Evolutionary conservation across 768 basidiomycete genomes (phyloP), one percentile per base, ranked within the genome.

Genomic region (Leccinum imitatum): DNA sequence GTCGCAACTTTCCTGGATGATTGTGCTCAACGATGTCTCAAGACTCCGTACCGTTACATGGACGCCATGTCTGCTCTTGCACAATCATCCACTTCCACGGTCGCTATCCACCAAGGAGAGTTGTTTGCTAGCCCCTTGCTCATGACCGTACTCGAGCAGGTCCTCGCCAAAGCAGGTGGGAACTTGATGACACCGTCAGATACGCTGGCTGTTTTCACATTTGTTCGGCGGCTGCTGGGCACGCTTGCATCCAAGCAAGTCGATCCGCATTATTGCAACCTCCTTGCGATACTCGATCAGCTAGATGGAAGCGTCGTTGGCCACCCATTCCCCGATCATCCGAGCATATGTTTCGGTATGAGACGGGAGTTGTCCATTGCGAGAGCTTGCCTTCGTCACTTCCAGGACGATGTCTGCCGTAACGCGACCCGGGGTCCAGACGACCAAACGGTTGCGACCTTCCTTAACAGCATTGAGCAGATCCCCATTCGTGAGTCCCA

Each of bases 1-100:
- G 82, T 87, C 27, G 75, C 89, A 17, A 59, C 73, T 0, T 94
- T 97, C 75, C 66, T 97, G 11, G 95, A 98, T 63, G 93, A 95
- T 54, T 96, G 93, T 67, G 79, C 90, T 3, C 87, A 89, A 59
- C 81, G 91, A 17, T 94, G 89, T 65, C 69, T 88, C 63, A 93
- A 90, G 72, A 89, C 88, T 2, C 91, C 93, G 0, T 91, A 94
- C 70, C 82, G 85, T 30, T 98, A 96, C 69, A 79, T 96, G 56
- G 95, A 97, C 66, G 87, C 87, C 23, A 73, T 87, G 62, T 71
- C 80, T 6, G 67, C 72, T 0, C 68, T 85, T 21, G 57, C 58
- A 4, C 64, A 60, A 54, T 67, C 56, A 6, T 67, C 41, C 39
- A 46, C 51, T 5, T 55, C 60, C 44, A 41, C 37, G n/a, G 41